Base-by-base conservation (phyloP, 192 early-diverging fungal genomes). In the Phlyctochytrium arcticum region DNA sequence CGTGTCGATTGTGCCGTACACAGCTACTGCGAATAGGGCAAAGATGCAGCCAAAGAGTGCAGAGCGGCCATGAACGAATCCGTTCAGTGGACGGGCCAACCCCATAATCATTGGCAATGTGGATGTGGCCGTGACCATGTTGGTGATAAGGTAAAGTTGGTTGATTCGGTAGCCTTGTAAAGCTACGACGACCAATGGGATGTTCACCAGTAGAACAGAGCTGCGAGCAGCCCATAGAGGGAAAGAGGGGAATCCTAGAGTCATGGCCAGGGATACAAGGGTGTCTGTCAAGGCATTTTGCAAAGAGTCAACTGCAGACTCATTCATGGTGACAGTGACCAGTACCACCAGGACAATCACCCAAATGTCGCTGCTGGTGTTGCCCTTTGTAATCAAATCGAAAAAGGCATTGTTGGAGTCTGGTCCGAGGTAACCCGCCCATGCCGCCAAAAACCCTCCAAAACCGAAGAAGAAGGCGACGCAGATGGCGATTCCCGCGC, bases 221-320 rank as follows among this genome's bases (percentile, higher is more conserved):
- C 62, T 31, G 4, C 58, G 36, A 54, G 62, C 54, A 7, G 55
- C 39, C 30, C 37, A 57, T 1, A 78, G 48, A 6, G 64, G 64
- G 39, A 66, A 66, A 23, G 46, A 19, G 37, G 24, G 10, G 5
- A 26, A 31, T 2, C 42, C 42, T 34, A 71, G 50, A 0, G 57
- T 59, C 26, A 50, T 64, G 32, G 54, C 39, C 4, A 75, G 12
- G 31, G 65, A 44, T 4, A 72, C 51, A 7, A 80, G 23, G 26
- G 76, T 72, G 39, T 75, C 75, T 17, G 67, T 65, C 31, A 82
- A 26, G 44, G 75, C 80, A 48, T 64, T 75, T 63, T 82, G 80
- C 60, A 73, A 70, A n/a, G 74, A 59, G 57, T 82, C 80, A 27
- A 82, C 71, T 10, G 80, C 76, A n/a, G 68, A 63, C 37, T 77